These are phyloP conservation scores for Colletotrichum godetiae DNA, from an alignment of 2,329 filamentous ascomycete species.

Conservation along the genomic window DNA sequence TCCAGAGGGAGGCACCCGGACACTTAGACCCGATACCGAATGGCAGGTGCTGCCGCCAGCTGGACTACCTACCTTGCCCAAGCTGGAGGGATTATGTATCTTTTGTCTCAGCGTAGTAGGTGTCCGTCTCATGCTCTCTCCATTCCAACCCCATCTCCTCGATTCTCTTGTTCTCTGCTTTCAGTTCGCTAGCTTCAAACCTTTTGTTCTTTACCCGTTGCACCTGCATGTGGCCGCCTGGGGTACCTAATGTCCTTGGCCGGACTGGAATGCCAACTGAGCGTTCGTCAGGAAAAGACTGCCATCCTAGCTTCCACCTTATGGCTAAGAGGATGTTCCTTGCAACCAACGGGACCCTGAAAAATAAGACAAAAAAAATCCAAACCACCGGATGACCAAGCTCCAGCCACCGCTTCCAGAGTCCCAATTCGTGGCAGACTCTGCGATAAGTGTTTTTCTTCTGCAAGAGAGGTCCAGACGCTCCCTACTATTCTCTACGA, in stretches of 20 bases:
- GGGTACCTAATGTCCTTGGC: neutral
- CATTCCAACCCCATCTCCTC: neutral
- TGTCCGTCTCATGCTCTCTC: neutral
- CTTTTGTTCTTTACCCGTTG: neutral
- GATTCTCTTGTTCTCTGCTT: neutral
- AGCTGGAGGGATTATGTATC: neutral
- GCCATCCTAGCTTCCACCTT: slow-evolving; percentile 17
- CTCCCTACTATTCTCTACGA: too few relatives aligned
- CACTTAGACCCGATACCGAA: slow-evolving; percentile 6
- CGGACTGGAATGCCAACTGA: neutral
- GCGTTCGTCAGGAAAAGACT: neutral
- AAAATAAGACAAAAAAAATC: slow-evolving; percentile 4
- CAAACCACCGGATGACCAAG: slow-evolving; percentile 9
- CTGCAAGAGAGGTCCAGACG: neutral
- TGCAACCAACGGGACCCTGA: slow-evolving; percentile 26
- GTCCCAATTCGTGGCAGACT: neutral
- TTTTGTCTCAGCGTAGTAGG: neutral
- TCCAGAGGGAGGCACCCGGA: neutral
- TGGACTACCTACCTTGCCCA: too few relatives aligned
- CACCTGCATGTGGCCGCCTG: neutral
- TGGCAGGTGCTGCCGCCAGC: slow-evolving; percentile 13
- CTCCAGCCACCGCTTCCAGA: slow-evolving; percentile 17
- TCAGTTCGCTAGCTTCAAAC: neutral
- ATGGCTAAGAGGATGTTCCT: slow-evolving; percentile 26
- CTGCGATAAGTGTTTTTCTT: neutral